Base-by-base conservation (phyloP, 345 rosid species). In the Dovyalis caffra region DNA sequence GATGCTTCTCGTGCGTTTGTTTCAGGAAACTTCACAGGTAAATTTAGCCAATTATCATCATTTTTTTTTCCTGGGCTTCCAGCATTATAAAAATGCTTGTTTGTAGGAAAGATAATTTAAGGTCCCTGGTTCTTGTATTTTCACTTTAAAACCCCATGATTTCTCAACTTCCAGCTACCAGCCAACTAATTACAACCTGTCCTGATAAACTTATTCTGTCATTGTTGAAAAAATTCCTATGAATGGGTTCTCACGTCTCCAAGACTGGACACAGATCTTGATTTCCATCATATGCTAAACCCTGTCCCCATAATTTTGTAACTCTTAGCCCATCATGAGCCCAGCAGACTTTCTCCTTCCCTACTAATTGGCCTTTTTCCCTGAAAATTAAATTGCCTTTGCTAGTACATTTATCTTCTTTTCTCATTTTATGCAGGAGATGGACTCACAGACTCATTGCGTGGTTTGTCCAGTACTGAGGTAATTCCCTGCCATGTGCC, bases 11-110 rank as follows among this genome's bases (percentile, higher is more conserved):
- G 94, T 64, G 96, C 97, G 62, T 93, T 93, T 79, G 90, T 95
- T 80, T 93, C 98, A n/a, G 98, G 98, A 67, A 95, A 95, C 77
- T 95, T 95, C 73, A 88, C 98, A 84, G 98, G 99, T 95, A 87
- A 69, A 35, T 11, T 14, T 67, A 16, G 7, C 60, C 37, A 23
- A 9, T 69, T 35, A n/a, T 21, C 37, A 29, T 70, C 49, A 8
- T 75, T 15, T 28, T 8, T 49, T 40, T 28, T 65, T 8, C 32
- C 1, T 18, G 25, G 6, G 34, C 33, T 16, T 26, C 18, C 61
- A 29, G 32, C 6, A n/a, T n/a, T n/a, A n/a, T n/a, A n/a, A n/a
- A n/a, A n/a, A n/a, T n/a, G n/a, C n/a, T n/a, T n/a, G n/a, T n/a
- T n/a, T n/a, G n/a, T n/a, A n/a, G n/a, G n/a, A n/a, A n/a, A n/a